Percentiles rank a stretch among this genome's conserved stretches.
Conservation (phyloP, 805 yeast genomes). For the Wickerhamomyces mucosus region DNA sequence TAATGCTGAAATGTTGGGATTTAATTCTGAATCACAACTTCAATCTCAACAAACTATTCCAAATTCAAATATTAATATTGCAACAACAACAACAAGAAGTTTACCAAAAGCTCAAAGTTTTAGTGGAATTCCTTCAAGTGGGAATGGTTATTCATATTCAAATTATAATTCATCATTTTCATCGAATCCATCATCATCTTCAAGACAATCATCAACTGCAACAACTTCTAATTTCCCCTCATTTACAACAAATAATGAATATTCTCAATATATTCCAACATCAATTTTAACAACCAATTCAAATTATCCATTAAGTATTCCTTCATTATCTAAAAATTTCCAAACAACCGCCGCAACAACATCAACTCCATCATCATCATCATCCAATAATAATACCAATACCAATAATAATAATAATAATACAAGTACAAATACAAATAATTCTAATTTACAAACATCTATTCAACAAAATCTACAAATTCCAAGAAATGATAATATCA, state of each 20-base stretch:
- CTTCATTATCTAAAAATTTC: too few relatives aligned
- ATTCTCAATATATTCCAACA: neutral
- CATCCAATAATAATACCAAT: neutral
- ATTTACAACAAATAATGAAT: neutral
- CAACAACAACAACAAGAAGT: neutral
- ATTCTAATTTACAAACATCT: neutral
- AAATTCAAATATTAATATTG: neutral
- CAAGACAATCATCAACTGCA: neutral
- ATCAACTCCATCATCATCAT: neutral
- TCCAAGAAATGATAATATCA: neutral
- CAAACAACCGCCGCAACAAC: neutral
- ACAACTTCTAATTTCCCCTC: neutral
- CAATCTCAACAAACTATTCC: constrained; percentile 6
- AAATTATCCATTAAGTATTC: neutral
- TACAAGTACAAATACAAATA: neutral
- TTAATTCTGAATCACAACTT: constrained; percentile 14
- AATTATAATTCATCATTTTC: too few relatives aligned
- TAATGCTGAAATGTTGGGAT: constrained; percentile 11
- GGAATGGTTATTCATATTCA: too few relatives aligned
- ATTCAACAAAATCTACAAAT: neutral
- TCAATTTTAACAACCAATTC: neutral
- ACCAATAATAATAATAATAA: neutral
- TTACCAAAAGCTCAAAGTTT: neutral
- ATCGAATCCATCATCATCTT: neutral
- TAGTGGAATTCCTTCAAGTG: neutral